A percentile compares a stretch with the other conserved stretches of the same genome.
Evolutionary conservation across 2,329 filamentous ascomycete species (phyloP).

Genomic region (Proliferodiscus dingleyae): DNA sequence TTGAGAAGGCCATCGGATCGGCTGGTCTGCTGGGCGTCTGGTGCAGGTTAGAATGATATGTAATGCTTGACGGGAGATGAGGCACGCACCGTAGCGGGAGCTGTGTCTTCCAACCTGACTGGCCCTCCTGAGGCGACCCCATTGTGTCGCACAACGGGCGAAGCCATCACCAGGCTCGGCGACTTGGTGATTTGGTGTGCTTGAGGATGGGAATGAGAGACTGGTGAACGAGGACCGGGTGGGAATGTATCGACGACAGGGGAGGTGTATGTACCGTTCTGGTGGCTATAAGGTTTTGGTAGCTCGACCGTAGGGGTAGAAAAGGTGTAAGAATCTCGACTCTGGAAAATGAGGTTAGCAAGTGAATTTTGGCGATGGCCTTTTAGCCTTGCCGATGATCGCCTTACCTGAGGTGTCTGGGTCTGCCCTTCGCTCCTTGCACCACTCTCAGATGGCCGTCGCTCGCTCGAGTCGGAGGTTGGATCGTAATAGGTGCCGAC

Average conservation of each 20-base stretch:
- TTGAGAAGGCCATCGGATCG: constrained; percentile 94
- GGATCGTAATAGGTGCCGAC: constrained; percentile 42
- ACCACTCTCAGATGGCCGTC: constrained; percentile 33
- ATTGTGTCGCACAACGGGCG: constrained; percentile 44
- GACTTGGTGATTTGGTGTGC: constrained; percentile 28
- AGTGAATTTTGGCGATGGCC: constrained; percentile 3
- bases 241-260: constrained; percentile 42
- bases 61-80: neutral
- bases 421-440: constrained; percentile 25
- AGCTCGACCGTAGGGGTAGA: constrained; percentile 37
- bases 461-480: constrained; percentile 39
- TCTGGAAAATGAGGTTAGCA: constrained; percentile 31
- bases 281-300: constrained; percentile 40
- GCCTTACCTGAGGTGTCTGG: constrained; percentile 29
- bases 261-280: constrained; percentile 44
- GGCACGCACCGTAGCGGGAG: constrained; percentile 23
- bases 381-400: constrained; percentile 1
- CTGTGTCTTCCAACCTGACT: constrained; percentile 21
- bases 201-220: constrained; percentile 42
- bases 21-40: constrained; percentile 69
- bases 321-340: constrained; percentile 48
- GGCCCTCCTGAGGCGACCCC: constrained; percentile 33
- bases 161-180: constrained; percentile 37
- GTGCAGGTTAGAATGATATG: constrained; percentile 11
- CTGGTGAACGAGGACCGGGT: constrained; percentile 47